These are phyloP conservation scores for Colletotrichum tropicale DNA, from an alignment of 2,329 filamentous ascomycete species.

Conservation along the genomic window DNA sequence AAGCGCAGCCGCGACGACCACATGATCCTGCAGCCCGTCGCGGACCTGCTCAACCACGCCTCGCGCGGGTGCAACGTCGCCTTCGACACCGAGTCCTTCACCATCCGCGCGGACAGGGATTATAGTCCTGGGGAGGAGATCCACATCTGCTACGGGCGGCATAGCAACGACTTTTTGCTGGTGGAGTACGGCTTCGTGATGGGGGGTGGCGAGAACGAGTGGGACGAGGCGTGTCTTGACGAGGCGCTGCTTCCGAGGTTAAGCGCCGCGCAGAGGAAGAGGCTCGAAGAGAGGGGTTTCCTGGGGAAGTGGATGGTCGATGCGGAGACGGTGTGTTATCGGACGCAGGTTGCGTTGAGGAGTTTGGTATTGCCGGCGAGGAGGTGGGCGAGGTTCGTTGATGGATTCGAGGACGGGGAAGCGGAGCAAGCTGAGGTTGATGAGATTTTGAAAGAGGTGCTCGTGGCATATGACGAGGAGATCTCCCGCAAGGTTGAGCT, in stretches of 20 bases:
- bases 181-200: conserved; percentile 67
- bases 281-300: conserved; percentile 51
- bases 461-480: conserved; percentile 39
- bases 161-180: conserved; percentile 75
- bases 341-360: conserved; percentile 59
- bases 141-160: conserved; percentile 71
- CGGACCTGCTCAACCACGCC: conserved; percentile 72
- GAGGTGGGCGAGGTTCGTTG: conserved; percentile 52
- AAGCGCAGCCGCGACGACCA: conserved; percentile 56
- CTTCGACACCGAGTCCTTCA: conserved; percentile 56
- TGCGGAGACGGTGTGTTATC: conserved; percentile 53
- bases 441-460: conserved; percentile 37
- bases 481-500: conserved; percentile 33
- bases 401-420: conserved; percentile 49
- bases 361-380: conserved; percentile 35
- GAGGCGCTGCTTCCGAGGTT: conserved; percentile 47
- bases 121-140: conserved; percentile 68
- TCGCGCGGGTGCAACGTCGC: conserved; percentile 55
- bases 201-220: conserved; percentile 48
- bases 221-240: conserved; percentile 56
- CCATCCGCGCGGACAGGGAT: conserved; percentile 52
- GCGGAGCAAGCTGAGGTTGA: conserved; percentile 42
- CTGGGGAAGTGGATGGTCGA: conserved; percentile 58
- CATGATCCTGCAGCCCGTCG: conserved; percentile 73
- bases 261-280: conserved; percentile 33